A percentile compares a stretch with the other conserved stretches of the same genome.
phyloP scores from a whole-genome alignment of 78 protist genomes.

The Carpediemonas membranifera region DNA sequence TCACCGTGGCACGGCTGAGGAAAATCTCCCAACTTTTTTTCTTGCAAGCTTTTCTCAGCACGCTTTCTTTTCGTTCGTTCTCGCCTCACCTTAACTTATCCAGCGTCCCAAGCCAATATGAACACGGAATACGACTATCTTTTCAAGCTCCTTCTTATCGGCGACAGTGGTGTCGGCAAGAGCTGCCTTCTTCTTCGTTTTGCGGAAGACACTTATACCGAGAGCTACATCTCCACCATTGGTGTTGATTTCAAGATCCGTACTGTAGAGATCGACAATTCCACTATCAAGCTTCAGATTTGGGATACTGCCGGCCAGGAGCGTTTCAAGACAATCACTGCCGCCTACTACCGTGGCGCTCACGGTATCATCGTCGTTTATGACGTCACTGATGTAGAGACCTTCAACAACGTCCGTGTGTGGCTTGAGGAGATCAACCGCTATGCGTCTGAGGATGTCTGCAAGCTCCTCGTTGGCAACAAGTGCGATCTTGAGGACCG shows the following conservation, averaged over 20 bases:
- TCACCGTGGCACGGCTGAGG: too few relatives aligned
- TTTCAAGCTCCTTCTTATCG: not conserved
- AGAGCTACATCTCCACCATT: not conserved
- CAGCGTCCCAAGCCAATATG: not conserved
- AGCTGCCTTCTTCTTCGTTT: not conserved
- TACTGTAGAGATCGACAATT: not conserved
- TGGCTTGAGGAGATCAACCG: slow-evolving; percentile 46
- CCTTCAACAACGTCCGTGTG: slow-evolving; percentile 51
- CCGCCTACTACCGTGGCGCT: slow-evolving; percentile 72
- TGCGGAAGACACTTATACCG: not conserved
- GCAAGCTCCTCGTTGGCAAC: too few relatives aligned
- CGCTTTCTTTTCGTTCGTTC: not conserved
- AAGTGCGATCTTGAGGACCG: too few relatives aligned
- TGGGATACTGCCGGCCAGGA: slow-evolving; percentile 49
- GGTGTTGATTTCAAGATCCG: slow-evolving; percentile 13
- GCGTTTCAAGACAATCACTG: slow-evolving; percentile 48
- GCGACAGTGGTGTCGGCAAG: not conserved
- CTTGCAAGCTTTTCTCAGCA: slow-evolving; percentile 10
- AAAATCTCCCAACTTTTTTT: too few relatives aligned
- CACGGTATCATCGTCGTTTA: slow-evolving; percentile 74
- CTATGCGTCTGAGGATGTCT: not conserved
- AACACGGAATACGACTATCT: not conserved
- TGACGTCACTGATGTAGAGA: slow-evolving; percentile 42
- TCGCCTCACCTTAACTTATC: not conserved
- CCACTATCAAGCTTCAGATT: slow-evolving; percentile 1